Evolutionary conservation across 768 basidiomycete genomes (phyloP).

Genomic region (Tricholoma matsutake): DNA sequence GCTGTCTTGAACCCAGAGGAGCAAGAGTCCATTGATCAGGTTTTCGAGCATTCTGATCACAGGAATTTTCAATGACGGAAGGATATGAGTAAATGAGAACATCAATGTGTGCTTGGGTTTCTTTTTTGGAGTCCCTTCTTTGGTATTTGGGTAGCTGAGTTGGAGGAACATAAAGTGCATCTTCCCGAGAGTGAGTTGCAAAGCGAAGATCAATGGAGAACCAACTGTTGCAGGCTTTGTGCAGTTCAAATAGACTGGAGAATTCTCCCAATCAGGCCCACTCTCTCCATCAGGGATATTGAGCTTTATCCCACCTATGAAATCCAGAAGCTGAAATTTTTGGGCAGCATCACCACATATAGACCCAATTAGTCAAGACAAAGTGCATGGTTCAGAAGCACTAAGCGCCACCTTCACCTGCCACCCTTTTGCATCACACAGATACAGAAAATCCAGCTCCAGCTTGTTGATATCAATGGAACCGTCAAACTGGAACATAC

Average conservation of each 20-base stretch:
- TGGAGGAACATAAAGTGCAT: neutral
- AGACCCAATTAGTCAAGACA: neutral
- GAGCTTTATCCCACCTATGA: neutral
- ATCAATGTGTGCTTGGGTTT: neutral
- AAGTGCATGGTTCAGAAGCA: neutral
- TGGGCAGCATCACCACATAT: neutral
- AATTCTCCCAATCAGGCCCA: neutral
- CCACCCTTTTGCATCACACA: neutral
- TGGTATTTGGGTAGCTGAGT: neutral
- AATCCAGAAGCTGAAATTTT: neutral
- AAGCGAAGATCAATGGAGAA: neutral
- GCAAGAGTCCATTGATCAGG: neutral
- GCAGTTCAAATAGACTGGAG: neutral
- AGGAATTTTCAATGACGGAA: neutral
- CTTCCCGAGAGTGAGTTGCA: neutral
- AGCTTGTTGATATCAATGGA: neutral
- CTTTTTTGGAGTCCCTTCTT: no score
- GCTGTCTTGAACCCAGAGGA: neutral
- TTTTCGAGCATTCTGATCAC: neutral
- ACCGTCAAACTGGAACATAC: neutral
- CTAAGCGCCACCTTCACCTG: neutral
- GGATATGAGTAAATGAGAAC: neutral
- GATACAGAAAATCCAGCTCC: neutral
- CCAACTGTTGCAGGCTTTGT: neutral
- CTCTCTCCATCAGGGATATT: neutral